A percentile compares a stretch with the other conserved stretches of the same genome.
These are phyloP conservation scores for Zea luxurians DNA, from an alignment of 176 grass and related monocot genomes.

Conservation along the genomic window DNA sequence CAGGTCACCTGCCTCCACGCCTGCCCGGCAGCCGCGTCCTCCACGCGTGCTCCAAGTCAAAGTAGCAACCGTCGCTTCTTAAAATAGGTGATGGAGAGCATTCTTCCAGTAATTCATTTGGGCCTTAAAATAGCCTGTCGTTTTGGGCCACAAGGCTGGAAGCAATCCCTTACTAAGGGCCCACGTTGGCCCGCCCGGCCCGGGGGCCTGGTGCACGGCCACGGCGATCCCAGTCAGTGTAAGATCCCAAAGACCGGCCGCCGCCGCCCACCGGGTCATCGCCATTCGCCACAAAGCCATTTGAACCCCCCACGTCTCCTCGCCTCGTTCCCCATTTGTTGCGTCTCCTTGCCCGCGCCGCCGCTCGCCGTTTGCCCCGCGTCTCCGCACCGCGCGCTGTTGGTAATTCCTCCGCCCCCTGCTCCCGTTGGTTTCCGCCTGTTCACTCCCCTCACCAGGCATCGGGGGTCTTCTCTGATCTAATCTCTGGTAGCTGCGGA, in stretches of 20 bases:
- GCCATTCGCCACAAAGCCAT: conserved; percentile 13
- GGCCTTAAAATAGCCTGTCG: neutral
- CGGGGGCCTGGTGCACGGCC: neutral
- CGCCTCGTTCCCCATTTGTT: neutral
- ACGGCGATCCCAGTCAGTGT: conserved; percentile 12
- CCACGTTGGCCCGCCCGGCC: neutral
- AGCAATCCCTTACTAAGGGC: too few species aligned
- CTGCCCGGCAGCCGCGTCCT: too few species aligned
- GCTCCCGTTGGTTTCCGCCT: too few species aligned
- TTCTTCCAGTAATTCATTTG: neutral
- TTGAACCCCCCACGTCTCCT: neutral
- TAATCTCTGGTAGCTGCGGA: conserved; percentile 18
- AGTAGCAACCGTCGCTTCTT: too few species aligned
- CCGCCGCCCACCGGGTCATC: neutral
- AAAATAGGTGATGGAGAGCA: neutral
- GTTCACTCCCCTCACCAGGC: neutral
- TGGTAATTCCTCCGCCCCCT: neutral
- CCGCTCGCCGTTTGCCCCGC: conserved; percentile 35
- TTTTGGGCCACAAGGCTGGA: neutral
- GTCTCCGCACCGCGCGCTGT: neutral
- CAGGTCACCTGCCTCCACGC: too few species aligned
- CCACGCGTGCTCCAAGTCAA: too few species aligned
- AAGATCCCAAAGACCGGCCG: neutral
- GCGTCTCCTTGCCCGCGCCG: conserved; percentile 11
- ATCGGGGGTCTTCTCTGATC: neutral